These are phyloP conservation scores for Tylopilus intermedius DNA, from an alignment of 768 basidiomycete genomes.

Conservation along the genomic window DNA sequence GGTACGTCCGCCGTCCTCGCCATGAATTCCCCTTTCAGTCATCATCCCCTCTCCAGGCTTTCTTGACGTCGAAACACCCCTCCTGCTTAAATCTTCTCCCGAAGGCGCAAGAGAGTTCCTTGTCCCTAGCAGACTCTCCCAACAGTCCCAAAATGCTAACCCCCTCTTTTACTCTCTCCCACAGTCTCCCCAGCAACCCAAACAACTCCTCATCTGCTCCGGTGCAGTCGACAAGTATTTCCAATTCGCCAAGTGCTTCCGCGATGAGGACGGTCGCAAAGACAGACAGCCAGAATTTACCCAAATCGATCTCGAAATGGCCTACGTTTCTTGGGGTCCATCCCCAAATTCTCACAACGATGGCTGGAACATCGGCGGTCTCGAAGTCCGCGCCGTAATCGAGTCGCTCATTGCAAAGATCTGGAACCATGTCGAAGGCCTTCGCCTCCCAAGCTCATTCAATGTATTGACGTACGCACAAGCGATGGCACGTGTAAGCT, in stretches of 20 bases:
- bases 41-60: constrained; percentile 52
- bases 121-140: constrained; percentile 64
- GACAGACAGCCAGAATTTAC: constrained; percentile 97
- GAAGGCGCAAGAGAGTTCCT: constrained; percentile 94
- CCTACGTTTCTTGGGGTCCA: constrained; percentile 80
- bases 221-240: constrained; percentile 88
- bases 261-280: constrained; percentile 92
- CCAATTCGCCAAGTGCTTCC: constrained; percentile 91
- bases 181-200: constrained; percentile 95
- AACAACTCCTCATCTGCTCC: constrained; percentile 87
- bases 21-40: constrained; percentile 7
- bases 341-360: constrained; percentile 21
- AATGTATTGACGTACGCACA: constrained; percentile 83
- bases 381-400: constrained; percentile 72
- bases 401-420: constrained; percentile 70
- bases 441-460: constrained; percentile 60
- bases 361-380: constrained; percentile 81
- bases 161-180: constrained; percentile 81
- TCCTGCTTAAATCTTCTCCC: constrained; percentile 85
- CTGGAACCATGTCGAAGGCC: constrained; percentile 67
- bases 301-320: constrained; percentile 96
- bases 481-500: constrained; percentile 81
- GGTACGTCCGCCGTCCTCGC: constrained; percentile 41
- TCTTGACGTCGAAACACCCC: constrained; percentile 89
- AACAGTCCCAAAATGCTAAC: constrained; percentile 15